Base-by-base conservation (phyloP, 257 asterid species). In the Solanum rostratum region DNA sequence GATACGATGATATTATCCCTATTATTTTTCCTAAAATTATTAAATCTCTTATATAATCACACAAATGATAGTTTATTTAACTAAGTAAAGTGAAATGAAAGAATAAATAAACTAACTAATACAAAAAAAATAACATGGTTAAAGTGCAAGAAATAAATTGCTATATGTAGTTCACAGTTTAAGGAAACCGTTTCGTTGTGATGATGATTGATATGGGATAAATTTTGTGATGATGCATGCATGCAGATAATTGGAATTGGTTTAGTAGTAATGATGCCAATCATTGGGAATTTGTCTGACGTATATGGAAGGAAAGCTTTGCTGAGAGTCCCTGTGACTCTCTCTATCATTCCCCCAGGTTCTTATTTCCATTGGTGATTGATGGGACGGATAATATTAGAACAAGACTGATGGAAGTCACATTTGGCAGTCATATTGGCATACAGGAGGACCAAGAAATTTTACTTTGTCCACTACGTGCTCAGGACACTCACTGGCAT, bases 181-280 rank as follows among this genome's bases (percentile, higher is more conserved):
- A n/a, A n/a, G n/a, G n/a, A n/a, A n/a, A n/a, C n/a, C n/a, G n/a
- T n/a, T n/a, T n/a, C n/a, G n/a, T n/a, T n/a, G n/a, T n/a, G 46
- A 66, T 15, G 13, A 20, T 7, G 6, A 7, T 39, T 39, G 7
- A 39, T 39, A 71, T 41, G 54, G 29, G 20, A 7, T 14, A 13
- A 70, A 39, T 68, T 68, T 33, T 68, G 15, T 68, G 27, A 8
- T 55, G 63, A 55, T 55, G 63, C 24, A 55, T 55, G 63, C 24
- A 76, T 90, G 84, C 90, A 91, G 94, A 88, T 91, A 73, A 85
- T 87, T 22, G 95, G 95, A 52, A 24, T 92, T 82, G 94, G 91
- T 20, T 85, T 91, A 27, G 91, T 90, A 68, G 71, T 91, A 53
- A 46, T 89, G 90, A 92, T 90, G 94, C 94, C 94, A 54, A 66